Conservation (phyloP, 345 rosid genomes). For the Salix koriyanagi region DNA sequence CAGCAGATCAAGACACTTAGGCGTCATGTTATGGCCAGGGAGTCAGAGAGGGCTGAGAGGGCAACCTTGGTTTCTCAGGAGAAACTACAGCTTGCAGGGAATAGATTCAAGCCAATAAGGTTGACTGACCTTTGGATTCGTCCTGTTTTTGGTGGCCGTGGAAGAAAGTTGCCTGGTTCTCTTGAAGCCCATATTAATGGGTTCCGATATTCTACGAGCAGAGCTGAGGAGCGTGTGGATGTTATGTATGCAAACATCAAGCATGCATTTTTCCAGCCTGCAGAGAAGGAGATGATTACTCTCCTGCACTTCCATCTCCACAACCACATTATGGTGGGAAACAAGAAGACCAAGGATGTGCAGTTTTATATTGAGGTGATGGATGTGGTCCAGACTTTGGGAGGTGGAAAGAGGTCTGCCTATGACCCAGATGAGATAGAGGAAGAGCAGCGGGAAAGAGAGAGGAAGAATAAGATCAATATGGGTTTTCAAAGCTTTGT, state of each 20-base stretch:
- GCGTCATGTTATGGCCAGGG: slow-evolving; percentile 71
- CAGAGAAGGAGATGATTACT: slow-evolving; percentile 86
- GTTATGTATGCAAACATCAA: slow-evolving; percentile 73
- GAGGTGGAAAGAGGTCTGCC: slow-evolving; percentile 84
- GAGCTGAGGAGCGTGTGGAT: slow-evolving; percentile 77
- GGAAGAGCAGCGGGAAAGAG: slow-evolving; percentile 87
- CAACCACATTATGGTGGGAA: slow-evolving; percentile 93
- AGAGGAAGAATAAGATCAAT: slow-evolving; percentile 81
- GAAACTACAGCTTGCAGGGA: slow-evolving; percentile 75
- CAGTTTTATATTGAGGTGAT: slow-evolving; percentile 89
- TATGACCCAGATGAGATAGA: slow-evolving; percentile 93
- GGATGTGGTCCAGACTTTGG: slow-evolving; percentile 80
- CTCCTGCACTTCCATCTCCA: slow-evolving; percentile 77
- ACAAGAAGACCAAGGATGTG: slow-evolving; percentile 83
- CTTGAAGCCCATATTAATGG: slow-evolving; percentile 86
- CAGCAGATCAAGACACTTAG: slow-evolving; percentile 75
- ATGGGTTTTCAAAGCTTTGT: slow-evolving; percentile 77
- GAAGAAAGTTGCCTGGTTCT: slow-evolving; percentile 75
- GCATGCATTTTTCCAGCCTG: slow-evolving; percentile 89
- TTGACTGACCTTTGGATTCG: slow-evolving; percentile 78
- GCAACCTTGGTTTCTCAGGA: slow-evolving; percentile 87
- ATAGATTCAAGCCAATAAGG: slow-evolving; percentile 78
- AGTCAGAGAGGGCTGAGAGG: slow-evolving; percentile 84
- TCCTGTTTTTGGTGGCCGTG: slow-evolving; percentile 81
- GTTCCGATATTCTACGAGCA: slow-evolving; percentile 65